Evolutionary conservation across 305 asterid genomes (phyloP).

Genomic region (Fraxinus platypoda): DNA sequence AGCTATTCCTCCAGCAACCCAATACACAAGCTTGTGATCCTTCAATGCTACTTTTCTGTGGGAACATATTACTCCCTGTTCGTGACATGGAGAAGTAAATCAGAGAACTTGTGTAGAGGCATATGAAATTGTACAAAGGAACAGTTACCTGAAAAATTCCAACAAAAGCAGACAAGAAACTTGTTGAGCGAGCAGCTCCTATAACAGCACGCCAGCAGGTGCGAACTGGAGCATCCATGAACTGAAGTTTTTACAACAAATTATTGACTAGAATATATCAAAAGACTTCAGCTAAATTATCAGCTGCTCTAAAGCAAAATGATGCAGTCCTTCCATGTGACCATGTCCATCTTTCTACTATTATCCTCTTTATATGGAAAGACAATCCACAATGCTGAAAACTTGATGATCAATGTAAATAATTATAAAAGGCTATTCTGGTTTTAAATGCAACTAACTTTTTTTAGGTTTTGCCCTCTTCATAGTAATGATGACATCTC

Average conservation of each 20-base stretch:
- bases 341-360: constrained; percentile 9
- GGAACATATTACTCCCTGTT: constrained; percentile 82
- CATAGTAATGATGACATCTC: constrained; percentile 2
- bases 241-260: constrained; percentile 36
- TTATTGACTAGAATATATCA: constrained; percentile 3
- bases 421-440: not conserved
- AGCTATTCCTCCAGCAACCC: constrained; percentile 89
- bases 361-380: not conserved
- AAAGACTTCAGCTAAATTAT: not conserved
- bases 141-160: constrained; percentile 86
- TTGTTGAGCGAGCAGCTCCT: constrained; percentile 89
- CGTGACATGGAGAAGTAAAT: constrained; percentile 35
- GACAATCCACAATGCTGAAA: not conserved
- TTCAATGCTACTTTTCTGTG: constrained; percentile 82
- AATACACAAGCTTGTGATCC: constrained; percentile 93
- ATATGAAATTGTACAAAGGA: constrained; percentile 21
- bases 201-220: constrained; percentile 87
- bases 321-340: not conserved
- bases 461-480: not conserved
- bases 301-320: not conserved
- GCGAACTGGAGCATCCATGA: constrained; percentile 85
- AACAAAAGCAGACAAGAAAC: constrained; percentile 91
- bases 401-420: not conserved
- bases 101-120: constrained; percentile 26
- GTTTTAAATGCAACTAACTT: not conserved